Conservation (phyloP, 176 grass and related monocot genomes). For the Chloris gayana region DNA sequence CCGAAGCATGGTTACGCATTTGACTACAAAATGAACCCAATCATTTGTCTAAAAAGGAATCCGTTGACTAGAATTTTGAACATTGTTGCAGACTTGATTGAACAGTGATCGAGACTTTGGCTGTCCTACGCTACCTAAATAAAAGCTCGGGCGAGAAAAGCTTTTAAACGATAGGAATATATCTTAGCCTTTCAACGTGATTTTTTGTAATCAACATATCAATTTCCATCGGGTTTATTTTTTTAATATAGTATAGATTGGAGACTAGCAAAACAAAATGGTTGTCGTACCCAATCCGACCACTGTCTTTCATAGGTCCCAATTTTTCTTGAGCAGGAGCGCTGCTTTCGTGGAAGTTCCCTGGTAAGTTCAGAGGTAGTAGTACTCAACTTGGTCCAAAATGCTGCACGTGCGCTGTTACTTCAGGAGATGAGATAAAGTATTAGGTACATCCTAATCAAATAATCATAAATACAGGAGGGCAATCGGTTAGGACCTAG, state of each 20-base stretch:
- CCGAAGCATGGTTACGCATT: neutral
- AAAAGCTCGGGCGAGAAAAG: neutral
- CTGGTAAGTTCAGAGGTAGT: neutral
- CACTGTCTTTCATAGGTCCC: neutral
- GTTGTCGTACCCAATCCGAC: neutral
- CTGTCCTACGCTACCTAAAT: neutral
- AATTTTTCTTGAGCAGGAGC: neutral
- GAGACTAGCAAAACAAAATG: neutral
- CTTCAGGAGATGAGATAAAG: neutral
- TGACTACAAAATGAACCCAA: neutral
- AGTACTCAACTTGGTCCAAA: neutral
- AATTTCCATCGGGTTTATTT: neutral
- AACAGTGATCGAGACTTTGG: neutral
- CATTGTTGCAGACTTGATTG: neutral
- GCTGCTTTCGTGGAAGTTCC: neutral
- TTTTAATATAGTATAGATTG: neutral
- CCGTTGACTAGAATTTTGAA: too few relatives aligned
- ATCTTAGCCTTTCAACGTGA: neutral
- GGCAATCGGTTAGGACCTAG: neutral
- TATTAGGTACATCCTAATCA: neutral
- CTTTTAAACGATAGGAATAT: neutral
- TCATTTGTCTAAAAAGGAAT: too few relatives aligned
- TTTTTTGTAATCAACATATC: neutral
- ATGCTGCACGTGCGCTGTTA: neutral
- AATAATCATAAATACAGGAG: neutral